Evolutionary conservation across 345 rosid species (phyloP), one percentile per base, ranked within the genome.

Genomic region (Murraya koenigii): DNA sequence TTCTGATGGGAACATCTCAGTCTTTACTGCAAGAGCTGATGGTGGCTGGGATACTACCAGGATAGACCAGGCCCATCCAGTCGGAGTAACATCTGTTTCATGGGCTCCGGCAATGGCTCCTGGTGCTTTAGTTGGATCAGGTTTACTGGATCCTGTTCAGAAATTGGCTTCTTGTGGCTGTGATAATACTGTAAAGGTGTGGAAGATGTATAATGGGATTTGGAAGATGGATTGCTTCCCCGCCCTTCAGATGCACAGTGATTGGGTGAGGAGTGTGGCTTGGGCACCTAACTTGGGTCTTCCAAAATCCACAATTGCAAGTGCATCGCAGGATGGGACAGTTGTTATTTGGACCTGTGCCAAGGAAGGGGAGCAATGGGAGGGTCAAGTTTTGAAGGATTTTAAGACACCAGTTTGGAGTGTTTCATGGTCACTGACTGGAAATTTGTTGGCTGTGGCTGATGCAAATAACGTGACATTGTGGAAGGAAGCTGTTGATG

Each of bases 221-320:
- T 78, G 81, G 81, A 78, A 78, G 77, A 63, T 78, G 76, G 81
- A 78, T 49, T 78, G 81, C 71, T 78, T 78, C 55, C 81, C 81
- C 2, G 81, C 81, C 32, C 81, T 78, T 23, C 81, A 78, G 30
- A 78, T 78, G 81, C 81, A 78, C 35, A 33, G 56, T 3, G 81
- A 78, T 64, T 78, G 81, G 81, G 81, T 78, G 26, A 72, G 81
- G 64, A 70, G 74, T n/a, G 81, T 78, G 7, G 76, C 81, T 4
- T 78, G 81, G 81, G 81, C 81, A 20, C 81, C 81, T 30, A 78
- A 78, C 76, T 65, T 78, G 71, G 81, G 81, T 30, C 81, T 72
- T 71, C 81, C 81, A 35, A 78, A 78, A 64, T 78, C 77, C 56
- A 78, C 81, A n/a, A 78, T 78, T 55, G 81, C 81, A 4, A 78